A percentile compares a stretch with the other conserved stretches of the same genome.
phyloP scores from a whole-genome alignment of 805 yeast genomes.

The Lipomyces orientalis region DNA sequence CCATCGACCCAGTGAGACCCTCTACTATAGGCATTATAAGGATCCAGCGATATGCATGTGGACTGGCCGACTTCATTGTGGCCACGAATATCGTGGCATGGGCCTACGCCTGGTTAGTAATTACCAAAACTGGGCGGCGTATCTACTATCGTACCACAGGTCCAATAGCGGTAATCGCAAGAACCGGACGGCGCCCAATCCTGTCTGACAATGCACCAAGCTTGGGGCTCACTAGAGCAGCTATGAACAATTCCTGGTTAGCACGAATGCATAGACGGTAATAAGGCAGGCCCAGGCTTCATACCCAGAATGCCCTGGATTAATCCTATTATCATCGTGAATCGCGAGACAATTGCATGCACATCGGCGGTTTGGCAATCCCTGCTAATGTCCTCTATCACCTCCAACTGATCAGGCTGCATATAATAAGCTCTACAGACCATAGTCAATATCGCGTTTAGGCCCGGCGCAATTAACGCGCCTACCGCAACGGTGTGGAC shows the following conservation, averaged over 20 bases:
- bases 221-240: constrained; percentile 22
- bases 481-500: background rate
- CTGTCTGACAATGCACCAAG: constrained; percentile 27
- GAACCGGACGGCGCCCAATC: constrained; percentile 18
- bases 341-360: constrained; percentile 21
- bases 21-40: constrained; percentile 54
- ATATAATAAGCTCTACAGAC: constrained; percentile 22
- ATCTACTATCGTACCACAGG: background rate
- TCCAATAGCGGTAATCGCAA: background rate
- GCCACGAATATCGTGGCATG: background rate
- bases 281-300: background rate
- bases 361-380: constrained; percentile 28
- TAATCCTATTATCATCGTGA: constrained; percentile 22
- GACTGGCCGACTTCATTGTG: constrained; percentile 7
- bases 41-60: constrained; percentile 43
- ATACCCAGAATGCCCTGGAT: constrained; percentile 19
- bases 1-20: constrained; percentile 65
- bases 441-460: constrained; percentile 14
- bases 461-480: constrained; percentile 19
- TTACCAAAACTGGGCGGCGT: background rate
- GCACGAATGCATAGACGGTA: background rate
- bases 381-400: constrained; percentile 6
- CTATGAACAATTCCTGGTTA: background rate
- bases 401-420: constrained; percentile 4
- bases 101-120: background rate